phyloP scores from a whole-genome alignment of 106 monocot genomes.

The Acorus calamus region DNA sequence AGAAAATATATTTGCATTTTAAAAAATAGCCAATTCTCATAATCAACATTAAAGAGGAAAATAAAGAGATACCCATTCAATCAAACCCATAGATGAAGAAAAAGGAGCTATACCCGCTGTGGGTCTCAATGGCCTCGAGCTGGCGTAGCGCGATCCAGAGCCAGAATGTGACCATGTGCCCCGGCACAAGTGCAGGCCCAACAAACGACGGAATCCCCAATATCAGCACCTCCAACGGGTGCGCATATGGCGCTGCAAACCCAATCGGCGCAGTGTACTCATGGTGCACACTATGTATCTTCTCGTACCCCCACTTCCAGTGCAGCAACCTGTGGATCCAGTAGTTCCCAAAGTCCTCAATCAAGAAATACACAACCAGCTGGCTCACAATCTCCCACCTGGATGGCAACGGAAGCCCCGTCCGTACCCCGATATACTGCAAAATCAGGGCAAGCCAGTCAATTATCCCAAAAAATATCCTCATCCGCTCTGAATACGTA shows the following conservation, averaged over 20 bases:
- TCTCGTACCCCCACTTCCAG: constrained; percentile 7
- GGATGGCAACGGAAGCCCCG: constrained; percentile 14
- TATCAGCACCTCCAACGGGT: constrained; percentile 9
- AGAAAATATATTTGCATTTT: no score
- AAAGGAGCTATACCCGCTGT: constrained; percentile 6
- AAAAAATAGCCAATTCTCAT: no score
- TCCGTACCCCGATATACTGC: constrained; percentile 12
- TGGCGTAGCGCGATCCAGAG: constrained; percentile 13
- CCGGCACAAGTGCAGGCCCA: constrained; percentile 10
- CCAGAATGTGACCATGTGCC: constrained; percentile 18
- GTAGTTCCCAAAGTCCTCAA: constrained; percentile 17
- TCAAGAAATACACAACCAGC: constrained; percentile 14
- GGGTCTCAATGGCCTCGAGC: constrained; percentile 16
- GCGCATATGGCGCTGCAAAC: constrained; percentile 14
- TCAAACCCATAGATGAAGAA: no score
- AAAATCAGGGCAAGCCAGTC: background rate
- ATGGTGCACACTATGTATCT: constrained; percentile 11
- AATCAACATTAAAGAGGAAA: no score
- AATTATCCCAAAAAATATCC: background rate
- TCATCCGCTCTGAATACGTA: background rate
- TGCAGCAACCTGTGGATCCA: constrained; percentile 17
- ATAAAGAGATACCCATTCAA: no score
- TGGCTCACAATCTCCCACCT: constrained; percentile 9
- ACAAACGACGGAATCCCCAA: constrained; percentile 10
- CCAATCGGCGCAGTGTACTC: constrained; percentile 14